These are phyloP conservation scores for Podospora australis DNA, from an alignment of 495 filamentous ascomycete genomes.

Conservation along the genomic window DNA sequence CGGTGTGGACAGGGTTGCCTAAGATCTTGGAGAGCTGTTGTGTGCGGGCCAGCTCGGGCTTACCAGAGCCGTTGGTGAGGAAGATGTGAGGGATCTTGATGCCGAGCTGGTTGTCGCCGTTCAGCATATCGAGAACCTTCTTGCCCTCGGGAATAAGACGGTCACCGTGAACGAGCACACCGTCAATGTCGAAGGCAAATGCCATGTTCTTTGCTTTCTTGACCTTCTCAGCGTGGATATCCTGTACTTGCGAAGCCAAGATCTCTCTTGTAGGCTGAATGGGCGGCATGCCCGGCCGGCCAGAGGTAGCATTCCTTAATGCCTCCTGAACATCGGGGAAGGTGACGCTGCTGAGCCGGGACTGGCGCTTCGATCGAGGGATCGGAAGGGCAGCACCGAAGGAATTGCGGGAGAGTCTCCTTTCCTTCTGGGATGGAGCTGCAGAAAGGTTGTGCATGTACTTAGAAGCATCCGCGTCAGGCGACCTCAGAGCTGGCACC, in stretches of 20 bases:
- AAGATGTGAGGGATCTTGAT: slow-evolving; percentile 69
- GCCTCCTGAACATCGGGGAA: slow-evolving; percentile 34
- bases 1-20: slow-evolving; percentile 49
- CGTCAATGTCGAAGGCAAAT: slow-evolving; percentile 63
- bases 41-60: slow-evolving; percentile 51
- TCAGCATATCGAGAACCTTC: slow-evolving; percentile 55
- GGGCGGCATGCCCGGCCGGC: slow-evolving; percentile 41
- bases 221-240: slow-evolving; percentile 63
- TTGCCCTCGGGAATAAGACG: slow-evolving; percentile 55
- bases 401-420: slow-evolving; percentile 69
- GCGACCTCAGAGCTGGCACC: slow-evolving; percentile 63
- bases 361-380: slow-evolving; percentile 62
- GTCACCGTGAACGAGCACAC: slow-evolving; percentile 60
- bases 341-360: slow-evolving; percentile 53
- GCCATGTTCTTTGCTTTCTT: slow-evolving; percentile 58
- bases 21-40: slow-evolving; percentile 55
- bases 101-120: slow-evolving; percentile 61
- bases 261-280: slow-evolving; percentile 58
- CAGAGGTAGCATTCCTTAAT: slow-evolving; percentile 23
- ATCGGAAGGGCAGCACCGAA: slow-evolving; percentile 74
- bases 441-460: slow-evolving; percentile 71
- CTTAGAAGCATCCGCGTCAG: slow-evolving; percentile 59
- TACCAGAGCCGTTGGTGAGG: slow-evolving; percentile 61
- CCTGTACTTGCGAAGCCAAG: slow-evolving; percentile 66
- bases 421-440: slow-evolving; percentile 58